Base-by-base conservation (phyloP, 306 rosid genomes). In the Datisca glomerata region DNA sequence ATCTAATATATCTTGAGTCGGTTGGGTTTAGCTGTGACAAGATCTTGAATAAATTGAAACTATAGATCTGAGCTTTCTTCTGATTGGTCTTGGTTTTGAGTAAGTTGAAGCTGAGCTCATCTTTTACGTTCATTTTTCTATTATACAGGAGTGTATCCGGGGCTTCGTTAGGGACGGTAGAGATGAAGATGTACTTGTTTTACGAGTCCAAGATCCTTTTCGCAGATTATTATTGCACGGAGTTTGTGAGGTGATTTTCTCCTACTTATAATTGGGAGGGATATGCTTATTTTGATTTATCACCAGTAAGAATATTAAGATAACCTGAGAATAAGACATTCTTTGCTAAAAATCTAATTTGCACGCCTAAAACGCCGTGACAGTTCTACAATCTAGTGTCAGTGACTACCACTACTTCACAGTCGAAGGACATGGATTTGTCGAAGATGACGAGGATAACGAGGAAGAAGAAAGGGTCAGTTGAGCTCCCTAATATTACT, bases 151-250 rank as follows among this genome's bases (percentile, higher is more conserved):
- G 35, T 65, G 84, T 43, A 47, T 84, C 43, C 66, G 86, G 21
- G 46, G 57, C 33, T 89, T 69, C 74, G 56, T 80, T 20, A 49
- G 61, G 2, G 76, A 65, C 13, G 18, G 65, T 53, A 21, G 56
- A n/a, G 81, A 63, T 5, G 69, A 55, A 41, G 75, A 70, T 39
- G 57, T 44, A 53, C 83, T 89, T 12, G 56, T 53, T 41, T 70
- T 89, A 4, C 80, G 34, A 29, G 60, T 83, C 47, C 78, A 68
- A 56, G 93, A 84, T 42, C 98, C 98, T 41, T 80, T 84, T 33
- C 94, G 76, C 49, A 54, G 98, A 56, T 51, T 89, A 58, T 61
- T 84, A 61, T 72, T 89, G 41, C 98, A 89, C 59, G 98, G 98
- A 12, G 86, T 89, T 29, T 89, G 95, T 44, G 98, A 89, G 95